A percentile compares a stretch with the other conserved stretches of the same genome.
These are phyloP conservation scores for Pugionium cornutum DNA, from an alignment of 345 rosid genomes.

Conservation along the genomic window DNA sequence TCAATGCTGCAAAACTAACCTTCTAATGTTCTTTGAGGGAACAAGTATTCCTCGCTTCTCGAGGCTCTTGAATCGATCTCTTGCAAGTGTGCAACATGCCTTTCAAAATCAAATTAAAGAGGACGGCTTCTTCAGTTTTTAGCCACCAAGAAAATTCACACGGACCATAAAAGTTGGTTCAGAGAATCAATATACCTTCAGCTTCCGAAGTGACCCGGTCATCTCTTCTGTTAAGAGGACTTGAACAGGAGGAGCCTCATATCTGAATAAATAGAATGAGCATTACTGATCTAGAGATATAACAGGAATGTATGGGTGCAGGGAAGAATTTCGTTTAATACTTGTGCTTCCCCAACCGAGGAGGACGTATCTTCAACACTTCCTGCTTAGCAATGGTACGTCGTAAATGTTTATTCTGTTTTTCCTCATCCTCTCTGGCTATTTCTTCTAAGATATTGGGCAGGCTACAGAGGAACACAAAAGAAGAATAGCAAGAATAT, in stretches of 20 bases:
- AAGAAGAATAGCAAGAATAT: not conserved
- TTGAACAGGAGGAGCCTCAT: constrained; percentile 79
- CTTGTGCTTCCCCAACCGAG: constrained; percentile 96
- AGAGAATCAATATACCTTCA: constrained; percentile 55
- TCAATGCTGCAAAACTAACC: constrained; percentile 45
- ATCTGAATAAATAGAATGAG: constrained; percentile 41
- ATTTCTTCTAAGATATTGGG: constrained; percentile 74
- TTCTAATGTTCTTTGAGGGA: constrained; percentile 56
- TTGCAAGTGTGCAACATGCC: constrained; percentile 87
- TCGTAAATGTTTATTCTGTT: constrained; percentile 58
- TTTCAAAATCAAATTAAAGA: constrained; percentile 23
- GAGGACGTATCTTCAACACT: constrained; percentile 70
- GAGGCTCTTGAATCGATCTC: constrained; percentile 84
- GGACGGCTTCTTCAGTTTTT: not conserved
- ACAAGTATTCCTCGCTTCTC: constrained; percentile 88
- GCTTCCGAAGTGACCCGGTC: constrained; percentile 83
- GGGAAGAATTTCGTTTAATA: constrained; percentile 36
- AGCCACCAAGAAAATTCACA: constrained; percentile 12
- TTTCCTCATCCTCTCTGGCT: constrained; percentile 77
- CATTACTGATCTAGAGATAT: not conserved
- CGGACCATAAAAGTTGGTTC: not conserved
- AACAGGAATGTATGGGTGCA: not conserved
- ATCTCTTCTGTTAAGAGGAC: constrained; percentile 91
- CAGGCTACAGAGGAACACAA: constrained; percentile 48
- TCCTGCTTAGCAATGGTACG: constrained; percentile 67